A percentile compares a stretch with the other conserved stretches of the same genome.
Evolutionary conservation across 2,329 filamentous ascomycete species (phyloP).

Genomic region (Sporothrix curviconia): DNA sequence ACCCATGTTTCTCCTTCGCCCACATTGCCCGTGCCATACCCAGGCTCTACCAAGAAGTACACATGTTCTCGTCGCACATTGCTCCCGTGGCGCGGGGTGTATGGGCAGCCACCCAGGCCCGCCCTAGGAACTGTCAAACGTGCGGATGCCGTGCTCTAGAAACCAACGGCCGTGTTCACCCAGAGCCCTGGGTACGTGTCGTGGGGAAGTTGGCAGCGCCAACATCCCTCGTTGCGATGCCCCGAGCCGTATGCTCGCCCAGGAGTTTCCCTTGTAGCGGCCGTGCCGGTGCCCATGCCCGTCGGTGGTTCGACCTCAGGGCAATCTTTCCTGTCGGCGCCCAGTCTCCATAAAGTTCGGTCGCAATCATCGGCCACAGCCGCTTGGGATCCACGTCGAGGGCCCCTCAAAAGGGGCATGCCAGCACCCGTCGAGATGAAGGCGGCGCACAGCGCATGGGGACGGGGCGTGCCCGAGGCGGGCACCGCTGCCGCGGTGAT

Average conservation of each 20-base stretch:
- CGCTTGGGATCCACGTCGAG: conserved; percentile 55
- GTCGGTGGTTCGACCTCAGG: conserved; percentile 81
- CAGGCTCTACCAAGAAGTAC: no score
- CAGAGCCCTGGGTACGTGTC: conserved; percentile 82
- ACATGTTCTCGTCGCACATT: no score
- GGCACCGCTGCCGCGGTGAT: conserved; percentile 27
- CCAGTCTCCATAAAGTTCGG: conserved; percentile 71
- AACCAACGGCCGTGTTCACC: conserved; percentile 72
- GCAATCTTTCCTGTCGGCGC: conserved; percentile 88
- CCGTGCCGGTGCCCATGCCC: conserved; percentile 81
- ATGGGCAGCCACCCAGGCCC: conserved; percentile 81
- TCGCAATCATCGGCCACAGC: conserved; percentile 61
- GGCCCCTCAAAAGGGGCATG: conserved; percentile 71
- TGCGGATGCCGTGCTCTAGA: conserved; percentile 70
- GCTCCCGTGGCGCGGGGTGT: conserved; percentile 73
- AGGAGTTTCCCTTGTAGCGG: conserved; percentile 58
- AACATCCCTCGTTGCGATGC: conserved; percentile 63
- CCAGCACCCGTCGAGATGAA: conserved; percentile 76
- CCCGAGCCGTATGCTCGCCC: conserved; percentile 58
- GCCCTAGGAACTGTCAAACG: conserved; percentile 73
- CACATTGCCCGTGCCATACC: conserved; percentile 83
- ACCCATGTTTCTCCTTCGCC: conserved; percentile 80
- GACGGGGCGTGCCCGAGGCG: neutral
- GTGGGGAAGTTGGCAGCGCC: conserved; percentile 81
- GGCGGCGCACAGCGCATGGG: conserved; percentile 65